Conservation (phyloP, 345 rosid species). For the Anacardium occidentale region DNA sequence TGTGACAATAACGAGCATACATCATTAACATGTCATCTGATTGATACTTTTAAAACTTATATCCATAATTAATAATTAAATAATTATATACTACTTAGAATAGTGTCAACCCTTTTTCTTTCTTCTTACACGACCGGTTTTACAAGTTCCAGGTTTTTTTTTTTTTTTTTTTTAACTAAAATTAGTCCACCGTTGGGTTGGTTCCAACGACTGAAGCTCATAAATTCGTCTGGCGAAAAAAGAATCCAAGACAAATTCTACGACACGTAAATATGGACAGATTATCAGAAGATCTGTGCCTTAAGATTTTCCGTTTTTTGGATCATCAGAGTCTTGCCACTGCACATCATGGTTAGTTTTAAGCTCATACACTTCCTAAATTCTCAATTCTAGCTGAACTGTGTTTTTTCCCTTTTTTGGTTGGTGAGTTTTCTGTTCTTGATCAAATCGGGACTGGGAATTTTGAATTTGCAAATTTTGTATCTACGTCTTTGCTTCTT, state of each 20-base stretch:
- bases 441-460: slow-evolving; percentile 5
- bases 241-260: not conserved
- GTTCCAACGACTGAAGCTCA: no score
- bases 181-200: no score
- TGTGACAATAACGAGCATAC: no score
- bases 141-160: not conserved
- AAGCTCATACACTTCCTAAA: not conserved
- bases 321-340: slow-evolving; percentile 52
- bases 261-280: slow-evolving; percentile 34
- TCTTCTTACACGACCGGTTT: no score
- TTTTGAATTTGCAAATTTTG: slow-evolving; percentile 10
- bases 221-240: no score
- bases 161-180: no score
- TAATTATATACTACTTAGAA: no score
- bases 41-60: no score
- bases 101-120: no score
- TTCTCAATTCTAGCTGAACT: not conserved
- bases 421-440: not conserved
- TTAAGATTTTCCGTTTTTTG: slow-evolving; percentile 43
- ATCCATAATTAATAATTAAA: no score
- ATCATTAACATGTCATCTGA: no score
- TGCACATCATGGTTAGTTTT: slow-evolving; percentile 44
- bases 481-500: not conserved
- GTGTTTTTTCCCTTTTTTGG: not conserved
- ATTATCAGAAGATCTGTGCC: slow-evolving; percentile 44